These are phyloP conservation scores for Cyberlindnera maclurae DNA, from an alignment of 805 yeast genomes.

Conservation along the genomic window DNA sequence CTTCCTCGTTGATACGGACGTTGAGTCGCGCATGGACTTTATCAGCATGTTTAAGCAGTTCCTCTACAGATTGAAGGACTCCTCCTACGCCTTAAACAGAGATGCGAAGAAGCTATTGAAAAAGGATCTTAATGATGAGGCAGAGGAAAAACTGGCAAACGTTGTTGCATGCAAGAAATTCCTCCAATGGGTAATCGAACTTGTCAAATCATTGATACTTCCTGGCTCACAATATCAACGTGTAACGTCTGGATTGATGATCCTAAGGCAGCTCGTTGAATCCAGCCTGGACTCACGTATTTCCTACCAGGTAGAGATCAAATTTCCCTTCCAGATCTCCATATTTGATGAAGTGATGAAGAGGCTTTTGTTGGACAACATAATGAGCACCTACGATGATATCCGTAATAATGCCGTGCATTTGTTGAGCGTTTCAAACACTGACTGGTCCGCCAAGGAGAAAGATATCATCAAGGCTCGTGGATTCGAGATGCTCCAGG, in stretches of 20 bases:
- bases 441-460: constrained; percentile 6
- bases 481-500: constrained; percentile 34
- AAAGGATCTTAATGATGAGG: constrained; percentile 29
- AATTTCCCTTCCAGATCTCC: constrained; percentile 40
- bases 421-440: constrained; percentile 31
- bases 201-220: constrained; percentile 32
- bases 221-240: constrained; percentile 56
- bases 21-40: constrained; percentile 63
- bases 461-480: constrained; percentile 15
- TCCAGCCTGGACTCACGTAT: constrained; percentile 52
- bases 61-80: constrained; percentile 59
- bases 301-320: constrained; percentile 34
- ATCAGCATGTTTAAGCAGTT: constrained; percentile 56
- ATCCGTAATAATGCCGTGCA: constrained; percentile 47
- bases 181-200: constrained; percentile 31
- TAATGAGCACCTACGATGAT: constrained; percentile 72
- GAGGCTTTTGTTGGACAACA: constrained; percentile 49
- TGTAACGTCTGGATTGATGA: constrained; percentile 39
- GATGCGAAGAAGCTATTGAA: constrained; percentile 38
- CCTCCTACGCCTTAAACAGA: constrained; percentile 50
- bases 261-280: constrained; percentile 39
- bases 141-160: constrained; percentile 22
- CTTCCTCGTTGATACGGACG: constrained; percentile 55
- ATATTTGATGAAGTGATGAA: constrained; percentile 34
- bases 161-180: constrained; percentile 33